Percentiles rank a stretch among this genome's conserved stretches.
phyloP scores from a whole-genome alignment of 805 yeast genomes.

The Soucietia sequanensis region DNA sequence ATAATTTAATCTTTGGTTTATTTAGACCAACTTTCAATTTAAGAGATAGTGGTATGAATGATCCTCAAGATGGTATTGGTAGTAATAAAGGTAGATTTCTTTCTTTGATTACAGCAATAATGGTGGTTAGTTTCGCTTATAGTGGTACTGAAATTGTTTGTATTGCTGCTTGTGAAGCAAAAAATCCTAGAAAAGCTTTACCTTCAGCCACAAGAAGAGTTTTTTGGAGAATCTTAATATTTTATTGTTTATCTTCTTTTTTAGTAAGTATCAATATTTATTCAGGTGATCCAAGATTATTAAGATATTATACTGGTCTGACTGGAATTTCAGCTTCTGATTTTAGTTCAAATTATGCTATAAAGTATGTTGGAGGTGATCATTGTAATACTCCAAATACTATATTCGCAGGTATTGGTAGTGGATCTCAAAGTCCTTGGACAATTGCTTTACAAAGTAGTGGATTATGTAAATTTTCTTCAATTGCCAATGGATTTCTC shows the following conservation, averaged over 20 bases:
- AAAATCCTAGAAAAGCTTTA: constrained; percentile 71
- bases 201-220: constrained; percentile 77
- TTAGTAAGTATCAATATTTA: constrained; percentile 70
- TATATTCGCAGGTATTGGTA: constrained; percentile 33
- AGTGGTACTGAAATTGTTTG: constrained; percentile 82
- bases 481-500: constrained; percentile 42
- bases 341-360: constrained; percentile 24
- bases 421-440: constrained; percentile 47
- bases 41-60: constrained; percentile 53
- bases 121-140: constrained; percentile 71
- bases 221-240: constrained; percentile 64
- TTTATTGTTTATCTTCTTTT: constrained; percentile 66
- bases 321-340: constrained; percentile 25
- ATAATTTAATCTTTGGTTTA: constrained; percentile 59
- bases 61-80: constrained; percentile 54
- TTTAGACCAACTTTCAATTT: constrained; percentile 73
- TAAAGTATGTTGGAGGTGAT: constrained; percentile 34
- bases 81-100: constrained; percentile 62
- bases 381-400: constrained; percentile 25
- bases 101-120: constrained; percentile 57
- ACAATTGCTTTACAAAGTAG: constrained; percentile 42
- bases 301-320: constrained; percentile 49
- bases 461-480: constrained; percentile 34
- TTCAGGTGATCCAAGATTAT: constrained; percentile 72
- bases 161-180: constrained; percentile 84